phyloP scores from a whole-genome alignment of 1,284 basidiomycete species.

The Xerocomus minutiporus region DNA sequence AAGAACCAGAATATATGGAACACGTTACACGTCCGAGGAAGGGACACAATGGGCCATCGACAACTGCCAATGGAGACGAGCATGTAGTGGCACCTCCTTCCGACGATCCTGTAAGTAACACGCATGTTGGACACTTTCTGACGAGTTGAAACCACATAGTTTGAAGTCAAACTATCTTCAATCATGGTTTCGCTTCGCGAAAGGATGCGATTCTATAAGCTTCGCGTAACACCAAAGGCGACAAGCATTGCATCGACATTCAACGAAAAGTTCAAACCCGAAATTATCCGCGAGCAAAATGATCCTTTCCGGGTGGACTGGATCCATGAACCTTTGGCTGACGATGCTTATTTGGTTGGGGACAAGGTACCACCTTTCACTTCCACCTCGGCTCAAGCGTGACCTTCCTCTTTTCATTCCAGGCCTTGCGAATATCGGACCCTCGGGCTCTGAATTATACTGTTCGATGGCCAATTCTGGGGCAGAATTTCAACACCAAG shows the following conservation, averaged over 20 bases:
- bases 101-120: constrained; percentile 56
- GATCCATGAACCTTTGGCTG: constrained; percentile 51
- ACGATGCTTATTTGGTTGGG: constrained; percentile 56
- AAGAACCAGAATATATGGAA: constrained; percentile 42
- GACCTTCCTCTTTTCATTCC: constrained; percentile 10
- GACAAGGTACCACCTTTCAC: constrained; percentile 51
- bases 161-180: constrained; percentile 69
- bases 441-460: constrained; percentile 63
- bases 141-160: constrained; percentile 37
- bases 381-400: constrained; percentile 1
- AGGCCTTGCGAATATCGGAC: constrained; percentile 73
- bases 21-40: constrained; percentile 50
- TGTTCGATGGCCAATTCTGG: constrained; percentile 75
- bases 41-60: constrained; percentile 24
- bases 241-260: constrained; percentile 69
- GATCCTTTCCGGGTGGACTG: constrained; percentile 80
- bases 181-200: constrained; percentile 74
- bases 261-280: constrained; percentile 72
- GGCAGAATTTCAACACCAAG: constrained; percentile 72
- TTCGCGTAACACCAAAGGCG: constrained; percentile 74
- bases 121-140: background rate
- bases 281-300: constrained; percentile 77
- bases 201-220: constrained; percentile 85
- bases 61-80: constrained; percentile 39
- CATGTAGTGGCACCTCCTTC: constrained; percentile 41